Evolutionary conservation across 176 grass and related monocot species (phyloP), one percentile per base, ranked within the genome.

Genomic region (Oryza meridionalis): DNA sequence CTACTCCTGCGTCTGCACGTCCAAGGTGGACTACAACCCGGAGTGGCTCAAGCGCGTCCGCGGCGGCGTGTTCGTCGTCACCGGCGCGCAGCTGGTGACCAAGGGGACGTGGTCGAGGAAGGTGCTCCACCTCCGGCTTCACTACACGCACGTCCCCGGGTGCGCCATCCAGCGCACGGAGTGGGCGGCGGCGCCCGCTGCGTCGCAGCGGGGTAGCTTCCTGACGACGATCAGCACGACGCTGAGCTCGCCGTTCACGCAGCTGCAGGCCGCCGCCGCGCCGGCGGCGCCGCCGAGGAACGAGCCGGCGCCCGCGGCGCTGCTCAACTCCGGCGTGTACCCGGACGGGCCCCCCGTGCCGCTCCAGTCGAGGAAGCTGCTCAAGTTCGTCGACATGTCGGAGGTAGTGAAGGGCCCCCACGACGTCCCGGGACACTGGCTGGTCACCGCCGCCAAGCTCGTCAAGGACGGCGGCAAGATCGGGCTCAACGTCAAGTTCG

Each of bases 191-290:
- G 82, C 93, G 4, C 96, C 93, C 3, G 93, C 89, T 7, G 31
- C 89, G 13, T 96, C 93, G n/a, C 93, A 92, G 55, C 94, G 92
- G 88, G 96, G 96, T 13, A 99, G 93, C 85, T 96, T 99, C 78
- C 75, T 99, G 68, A 99, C 89, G 33, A 86, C 87, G 25, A 81
- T 99, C 72, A 99, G 96, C 71, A 96, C 96, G 59, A 96, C 88
- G 11, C 75, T 96, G 21, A 99, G 96, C 77, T 87, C 93, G 42
- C 89, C 96, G 16, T 99, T 99, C 84, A 84, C 32, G 1, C 70
- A 66, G 1, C 70, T 61, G 25, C 29, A 31, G 29, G 29, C 29
- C 29, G 29, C 29, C 29, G 29, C 29, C 29, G 29, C 29, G 29
- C 67, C 79, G 7, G 53, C 53, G 6, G 58, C 58, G 16, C 38